Percentiles rank a stretch among this genome's conserved stretches.
Conservation (phyloP, 495 filamentous ascomycete species). For the Aspergillus incahuasiensis region DNA sequence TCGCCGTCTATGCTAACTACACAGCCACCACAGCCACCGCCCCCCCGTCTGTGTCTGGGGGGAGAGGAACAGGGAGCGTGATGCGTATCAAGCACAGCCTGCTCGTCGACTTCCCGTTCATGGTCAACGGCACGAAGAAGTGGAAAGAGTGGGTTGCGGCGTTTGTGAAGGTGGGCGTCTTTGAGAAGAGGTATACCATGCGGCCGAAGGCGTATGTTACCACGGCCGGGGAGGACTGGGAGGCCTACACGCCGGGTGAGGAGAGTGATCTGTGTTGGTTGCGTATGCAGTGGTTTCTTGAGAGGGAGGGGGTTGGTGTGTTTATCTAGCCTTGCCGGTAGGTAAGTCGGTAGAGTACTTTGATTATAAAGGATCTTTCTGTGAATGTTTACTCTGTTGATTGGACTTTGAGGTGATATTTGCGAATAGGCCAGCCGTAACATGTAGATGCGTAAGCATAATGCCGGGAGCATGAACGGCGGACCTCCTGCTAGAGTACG, state of each 20-base stretch:
- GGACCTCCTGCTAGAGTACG: too few relatives aligned
- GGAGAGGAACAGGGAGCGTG: background rate
- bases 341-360: too few relatives aligned
- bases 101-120: background rate
- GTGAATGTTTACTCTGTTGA: too few relatives aligned
- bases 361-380: too few relatives aligned
- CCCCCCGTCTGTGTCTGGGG: too few relatives aligned
- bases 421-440: too few relatives aligned
- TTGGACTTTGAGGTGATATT: too few relatives aligned
- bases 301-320: background rate
- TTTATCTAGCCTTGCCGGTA: background rate
- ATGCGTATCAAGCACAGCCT: background rate
- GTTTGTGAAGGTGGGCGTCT: background rate
- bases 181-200: background rate
- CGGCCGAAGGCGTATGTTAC: background rate
- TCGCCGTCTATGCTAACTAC: background rate
- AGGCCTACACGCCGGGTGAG: background rate
- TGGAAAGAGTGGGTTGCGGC: background rate
- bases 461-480: too few relatives aligned
- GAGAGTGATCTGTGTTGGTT: background rate
- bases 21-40: background rate
- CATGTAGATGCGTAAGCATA: too few relatives aligned
- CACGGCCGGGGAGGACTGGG: background rate
- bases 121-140: background rate
- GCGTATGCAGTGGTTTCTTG: background rate